A percentile compares a stretch with the other conserved stretches of the same genome.
Evolutionary conservation across 2,329 filamentous ascomycete genomes (phyloP).

Genomic region (Blastomyces parvus): DNA sequence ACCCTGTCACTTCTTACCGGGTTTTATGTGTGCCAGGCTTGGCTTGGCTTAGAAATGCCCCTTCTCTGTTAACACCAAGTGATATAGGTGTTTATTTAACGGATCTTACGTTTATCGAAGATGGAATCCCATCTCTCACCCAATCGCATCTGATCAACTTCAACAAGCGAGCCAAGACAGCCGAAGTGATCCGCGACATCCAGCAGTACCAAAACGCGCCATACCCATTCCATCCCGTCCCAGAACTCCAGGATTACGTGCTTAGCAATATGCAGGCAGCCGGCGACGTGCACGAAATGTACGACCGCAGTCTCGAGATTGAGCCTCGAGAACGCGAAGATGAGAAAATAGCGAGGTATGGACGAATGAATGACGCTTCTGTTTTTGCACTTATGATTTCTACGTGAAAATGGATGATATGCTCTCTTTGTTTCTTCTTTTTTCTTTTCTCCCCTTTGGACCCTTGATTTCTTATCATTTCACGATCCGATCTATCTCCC

Average conservation of each 20-base stretch:
- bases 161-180: slow-evolving; percentile 93
- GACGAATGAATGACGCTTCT: slow-evolving; percentile 15
- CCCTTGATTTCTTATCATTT: neutral
- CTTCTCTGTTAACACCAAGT: slow-evolving; percentile 15
- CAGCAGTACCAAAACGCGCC: slow-evolving; percentile 97
- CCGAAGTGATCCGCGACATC: slow-evolving; percentile 95
- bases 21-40: neutral
- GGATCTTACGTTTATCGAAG: slow-evolving; percentile 96
- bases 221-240: slow-evolving; percentile 82
- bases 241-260: slow-evolving; percentile 93
- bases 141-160: slow-evolving; percentile 98
- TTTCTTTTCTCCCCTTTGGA: slow-evolving; percentile 7
- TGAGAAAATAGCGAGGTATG: slow-evolving; percentile 94
- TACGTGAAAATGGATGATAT: slow-evolving; percentile 10
- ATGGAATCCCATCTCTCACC: slow-evolving; percentile 93
- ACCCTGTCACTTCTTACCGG: too few relatives aligned
- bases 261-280: slow-evolving; percentile 91
- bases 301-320: slow-evolving; percentile 87
- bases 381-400: slow-evolving; percentile 14
- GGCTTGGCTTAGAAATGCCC: neutral
- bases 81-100: slow-evolving; percentile 80
- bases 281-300: slow-evolving; percentile 98
- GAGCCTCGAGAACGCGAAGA: slow-evolving; percentile 95
- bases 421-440: slow-evolving; percentile 12
- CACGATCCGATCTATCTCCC: neutral